Percentiles rank a stretch among this genome's conserved stretches.
These are phyloP conservation scores for Beauveria rudraprayagi DNA, from an alignment of 2,329 filamentous ascomycete genomes.

Conservation along the genomic window DNA sequence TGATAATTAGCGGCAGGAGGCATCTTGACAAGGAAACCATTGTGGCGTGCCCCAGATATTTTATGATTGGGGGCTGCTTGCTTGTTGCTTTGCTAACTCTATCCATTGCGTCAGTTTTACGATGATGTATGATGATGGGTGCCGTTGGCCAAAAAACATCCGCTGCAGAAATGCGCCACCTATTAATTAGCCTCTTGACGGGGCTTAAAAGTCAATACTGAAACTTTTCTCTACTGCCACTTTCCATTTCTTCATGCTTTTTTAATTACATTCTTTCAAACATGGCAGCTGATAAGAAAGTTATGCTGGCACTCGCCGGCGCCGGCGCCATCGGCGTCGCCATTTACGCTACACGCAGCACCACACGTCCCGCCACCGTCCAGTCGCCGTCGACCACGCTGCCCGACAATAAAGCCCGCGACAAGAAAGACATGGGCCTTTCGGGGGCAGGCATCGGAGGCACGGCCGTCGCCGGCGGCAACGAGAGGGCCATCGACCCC, in stretches of 20 bases:
- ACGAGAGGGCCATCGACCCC: slow-evolving; percentile 1
- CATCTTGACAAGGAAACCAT: background rate
- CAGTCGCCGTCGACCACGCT: background rate
- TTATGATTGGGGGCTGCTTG: background rate
- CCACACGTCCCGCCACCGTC: background rate
- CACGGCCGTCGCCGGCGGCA: background rate
- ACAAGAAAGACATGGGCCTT: background rate
- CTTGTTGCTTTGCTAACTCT: too few relatives aligned
- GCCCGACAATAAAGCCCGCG: background rate
- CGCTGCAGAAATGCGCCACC: too few relatives aligned
- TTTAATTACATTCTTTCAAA: background rate
- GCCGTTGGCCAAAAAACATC: too few relatives aligned
- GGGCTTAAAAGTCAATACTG: too few relatives aligned
- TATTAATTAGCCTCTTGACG: too few relatives aligned
- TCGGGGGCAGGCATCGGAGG: background rate
- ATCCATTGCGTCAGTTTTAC: background rate
- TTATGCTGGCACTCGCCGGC: background rate
- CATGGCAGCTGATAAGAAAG: background rate
- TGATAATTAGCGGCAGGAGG: background rate
- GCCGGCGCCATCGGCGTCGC: slow-evolving; percentile 1
- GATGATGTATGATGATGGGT: background rate
- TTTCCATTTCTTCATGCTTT: background rate
- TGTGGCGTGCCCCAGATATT: background rate
- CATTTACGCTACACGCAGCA: background rate
- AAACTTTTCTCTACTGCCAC: too few relatives aligned